A percentile compares a stretch with the other conserved stretches of the same genome.
phyloP scores from a whole-genome alignment of 176 grass and related monocot genomes.

The Microstegium vimineum region DNA sequence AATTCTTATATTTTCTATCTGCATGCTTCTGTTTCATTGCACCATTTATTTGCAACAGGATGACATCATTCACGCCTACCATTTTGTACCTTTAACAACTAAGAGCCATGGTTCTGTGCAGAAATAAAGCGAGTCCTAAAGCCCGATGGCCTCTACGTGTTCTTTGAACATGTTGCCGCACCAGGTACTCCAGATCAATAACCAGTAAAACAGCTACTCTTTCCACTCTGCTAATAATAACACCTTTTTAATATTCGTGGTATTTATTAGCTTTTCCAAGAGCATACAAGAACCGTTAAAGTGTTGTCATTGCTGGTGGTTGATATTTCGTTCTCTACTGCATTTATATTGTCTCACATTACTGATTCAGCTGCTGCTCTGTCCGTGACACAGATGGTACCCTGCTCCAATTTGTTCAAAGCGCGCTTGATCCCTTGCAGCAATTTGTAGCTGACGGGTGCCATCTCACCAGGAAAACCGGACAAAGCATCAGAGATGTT shows the following conservation, averaged over 20 bases:
- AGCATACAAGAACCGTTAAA: background rate
- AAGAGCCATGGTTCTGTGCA: conserved; percentile 21
- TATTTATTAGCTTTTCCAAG: background rate
- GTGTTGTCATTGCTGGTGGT: background rate
- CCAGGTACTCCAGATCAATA: conserved; percentile 38
- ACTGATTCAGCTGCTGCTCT: background rate
- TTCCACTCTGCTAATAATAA: background rate
- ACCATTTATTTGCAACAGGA: background rate
- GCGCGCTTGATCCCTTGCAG: conserved; percentile 67
- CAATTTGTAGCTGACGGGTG: conserved; percentile 68
- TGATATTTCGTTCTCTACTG: background rate
- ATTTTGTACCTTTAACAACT: background rate
- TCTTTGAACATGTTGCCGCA: conserved; percentile 83
- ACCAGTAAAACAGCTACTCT: background rate
- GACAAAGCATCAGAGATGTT: conserved; percentile 42
- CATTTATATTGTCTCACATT: background rate
- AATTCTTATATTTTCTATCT: background rate
- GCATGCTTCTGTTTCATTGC: background rate
- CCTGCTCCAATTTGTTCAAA: conserved; percentile 53
- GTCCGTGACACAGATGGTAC: conserved; percentile 47
- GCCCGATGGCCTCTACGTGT: conserved; percentile 72
- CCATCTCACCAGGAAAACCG: conserved; percentile 72
- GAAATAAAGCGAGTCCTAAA: conserved; percentile 79
- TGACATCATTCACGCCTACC: background rate
- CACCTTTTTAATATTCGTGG: background rate